Evolutionary conservation across 116 monocot genomes (phyloP).

Genomic region (Trichopus zeylanicus): DNA sequence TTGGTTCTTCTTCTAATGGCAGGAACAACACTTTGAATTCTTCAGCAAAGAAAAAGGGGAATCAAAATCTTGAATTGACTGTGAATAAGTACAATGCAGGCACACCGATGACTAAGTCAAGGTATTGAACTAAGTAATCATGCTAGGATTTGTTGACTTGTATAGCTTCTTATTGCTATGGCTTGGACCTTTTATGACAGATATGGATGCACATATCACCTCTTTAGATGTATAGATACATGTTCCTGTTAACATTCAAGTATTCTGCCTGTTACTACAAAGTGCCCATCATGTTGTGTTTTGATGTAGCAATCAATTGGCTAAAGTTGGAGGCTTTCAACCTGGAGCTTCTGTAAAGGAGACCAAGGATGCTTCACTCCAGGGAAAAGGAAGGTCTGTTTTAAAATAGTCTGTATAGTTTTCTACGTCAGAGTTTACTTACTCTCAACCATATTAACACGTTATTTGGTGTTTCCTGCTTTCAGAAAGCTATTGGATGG

Average conservation of each 20-base stretch:
- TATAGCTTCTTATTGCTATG: no score
- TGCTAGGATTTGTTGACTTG: background rate
- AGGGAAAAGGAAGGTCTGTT: slow-evolving; percentile 22
- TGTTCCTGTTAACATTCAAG: background rate
- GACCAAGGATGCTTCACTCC: slow-evolving; percentile 1
- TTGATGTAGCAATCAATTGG: slow-evolving; percentile 6
- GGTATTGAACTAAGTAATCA: slow-evolving; percentile 1
- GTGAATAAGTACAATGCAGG: background rate
- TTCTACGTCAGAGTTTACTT: background rate
- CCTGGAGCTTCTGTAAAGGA: background rate
- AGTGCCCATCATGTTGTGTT: no score
- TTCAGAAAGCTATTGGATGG: slow-evolving; percentile 26
- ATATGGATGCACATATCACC: no score
- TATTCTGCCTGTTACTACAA: no score
- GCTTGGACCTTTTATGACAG: no score
- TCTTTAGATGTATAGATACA: background rate
- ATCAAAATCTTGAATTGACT: background rate
- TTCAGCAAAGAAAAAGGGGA: slow-evolving; percentile 12
- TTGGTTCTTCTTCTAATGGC: slow-evolving; percentile 16
- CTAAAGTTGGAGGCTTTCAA: slow-evolving; percentile 4
- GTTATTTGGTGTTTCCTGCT: background rate
- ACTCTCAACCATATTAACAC: background rate
- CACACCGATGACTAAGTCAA: slow-evolving; percentile 1
- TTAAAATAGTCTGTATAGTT: background rate
- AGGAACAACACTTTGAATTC: background rate